Conservation (phyloP, 2,329 filamentous ascomycete genomes). For the Stagonosporopsis rhizophila region DNA sequence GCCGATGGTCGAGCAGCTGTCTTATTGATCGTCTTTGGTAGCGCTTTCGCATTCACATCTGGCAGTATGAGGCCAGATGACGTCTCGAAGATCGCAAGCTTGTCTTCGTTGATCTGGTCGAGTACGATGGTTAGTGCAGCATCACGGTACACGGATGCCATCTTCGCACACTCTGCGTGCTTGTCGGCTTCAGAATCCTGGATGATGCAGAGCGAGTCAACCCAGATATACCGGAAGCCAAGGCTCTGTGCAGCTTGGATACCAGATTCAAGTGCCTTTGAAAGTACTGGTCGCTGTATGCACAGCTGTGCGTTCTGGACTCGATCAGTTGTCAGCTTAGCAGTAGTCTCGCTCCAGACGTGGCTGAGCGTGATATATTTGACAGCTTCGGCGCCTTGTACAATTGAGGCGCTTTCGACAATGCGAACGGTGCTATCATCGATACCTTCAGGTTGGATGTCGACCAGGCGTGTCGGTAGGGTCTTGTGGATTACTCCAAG, state of each 20-base stretch:
- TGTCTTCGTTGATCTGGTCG: slow-evolving; percentile 24
- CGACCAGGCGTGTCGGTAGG: slow-evolving; percentile 44
- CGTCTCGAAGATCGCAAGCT: not conserved
- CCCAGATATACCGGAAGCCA: slow-evolving; percentile 45
- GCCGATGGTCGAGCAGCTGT: slow-evolving; percentile 10
- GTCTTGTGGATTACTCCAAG: slow-evolving; percentile 7
- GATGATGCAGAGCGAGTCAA: slow-evolving; percentile 45
- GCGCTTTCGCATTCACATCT: not conserved
- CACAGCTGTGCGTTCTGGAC: slow-evolving; percentile 23
- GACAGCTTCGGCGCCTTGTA: slow-evolving; percentile 5
- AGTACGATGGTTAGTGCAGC: slow-evolving; percentile 43
- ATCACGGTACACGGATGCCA: slow-evolving; percentile 46
- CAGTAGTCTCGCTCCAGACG: slow-evolving; percentile 31
- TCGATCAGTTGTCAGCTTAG: slow-evolving; percentile 29
- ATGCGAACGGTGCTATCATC: slow-evolving; percentile 27
- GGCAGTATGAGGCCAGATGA: not conserved
- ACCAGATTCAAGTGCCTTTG: slow-evolving; percentile 35
- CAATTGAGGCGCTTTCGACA: slow-evolving; percentile 32
- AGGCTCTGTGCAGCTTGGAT: slow-evolving; percentile 35
- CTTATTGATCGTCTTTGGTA: not conserved
- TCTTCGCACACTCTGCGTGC: slow-evolving; percentile 38
- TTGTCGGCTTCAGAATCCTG: slow-evolving; percentile 45
- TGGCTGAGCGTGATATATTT: slow-evolving; percentile 43
- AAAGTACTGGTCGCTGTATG: slow-evolving; percentile 29
- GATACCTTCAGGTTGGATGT: slow-evolving; percentile 31